Conservation (phyloP, 345 rosid species). For the Lagerstroemia speciosa region DNA sequence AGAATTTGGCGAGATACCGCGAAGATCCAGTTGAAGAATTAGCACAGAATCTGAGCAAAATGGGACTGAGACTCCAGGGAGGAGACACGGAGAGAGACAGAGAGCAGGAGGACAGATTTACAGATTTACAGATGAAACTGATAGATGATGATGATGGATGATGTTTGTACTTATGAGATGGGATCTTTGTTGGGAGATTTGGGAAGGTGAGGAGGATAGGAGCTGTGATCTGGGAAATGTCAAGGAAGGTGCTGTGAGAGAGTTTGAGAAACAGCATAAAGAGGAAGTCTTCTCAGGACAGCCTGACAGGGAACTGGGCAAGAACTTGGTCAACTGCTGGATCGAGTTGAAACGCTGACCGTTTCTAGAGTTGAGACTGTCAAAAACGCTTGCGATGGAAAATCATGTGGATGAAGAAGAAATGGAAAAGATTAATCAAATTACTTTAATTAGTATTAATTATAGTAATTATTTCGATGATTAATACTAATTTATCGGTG, state of each 20-base stretch:
- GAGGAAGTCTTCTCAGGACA: neutral
- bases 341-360: slow-evolving; percentile 10
- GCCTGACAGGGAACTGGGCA: neutral
- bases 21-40: neutral
- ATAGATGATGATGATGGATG: neutral
- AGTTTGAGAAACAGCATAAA: no score
- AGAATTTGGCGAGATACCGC: neutral
- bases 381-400: neutral
- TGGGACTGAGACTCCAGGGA: neutral
- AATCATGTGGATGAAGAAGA: neutral
- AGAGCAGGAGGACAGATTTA: neutral
- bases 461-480: no score
- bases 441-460: no score
- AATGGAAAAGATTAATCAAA: no score
- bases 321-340: slow-evolving; percentile 12
- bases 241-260: neutral
- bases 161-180: neutral
- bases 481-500: no score
- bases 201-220: neutral
- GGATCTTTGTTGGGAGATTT: neutral
- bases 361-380: neutral
- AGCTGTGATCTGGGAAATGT: neutral
- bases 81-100: neutral
- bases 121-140: neutral
- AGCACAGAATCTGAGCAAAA: neutral